Conservation (phyloP, 192 early-diverging fungal genomes). For the Diversispora epigaea region DNA sequence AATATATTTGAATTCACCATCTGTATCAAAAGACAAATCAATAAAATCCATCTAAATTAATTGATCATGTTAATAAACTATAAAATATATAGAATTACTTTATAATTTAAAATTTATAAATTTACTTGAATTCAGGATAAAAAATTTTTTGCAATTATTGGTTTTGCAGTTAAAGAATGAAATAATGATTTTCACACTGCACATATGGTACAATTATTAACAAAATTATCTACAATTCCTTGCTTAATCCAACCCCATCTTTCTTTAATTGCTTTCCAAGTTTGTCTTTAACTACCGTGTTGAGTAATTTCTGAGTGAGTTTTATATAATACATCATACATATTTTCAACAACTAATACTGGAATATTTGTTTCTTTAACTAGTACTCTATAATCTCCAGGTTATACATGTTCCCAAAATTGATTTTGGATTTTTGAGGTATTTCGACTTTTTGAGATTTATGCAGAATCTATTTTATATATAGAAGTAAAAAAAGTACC, state of each 20-base stretch:
- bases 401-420: no score
- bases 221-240: neutral
- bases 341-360: constrained; percentile 5
- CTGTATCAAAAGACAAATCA: no score
- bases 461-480: no score
- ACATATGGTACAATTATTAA: constrained; percentile 18
- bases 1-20: no score
- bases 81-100: no score
- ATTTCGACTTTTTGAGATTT: no score
- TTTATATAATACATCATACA: constrained; percentile 8
- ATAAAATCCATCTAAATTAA: no score
- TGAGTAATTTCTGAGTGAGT: neutral
- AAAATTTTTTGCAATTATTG: constrained; percentile 20
- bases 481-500: no score
- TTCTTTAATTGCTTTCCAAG: neutral
- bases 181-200: neutral
- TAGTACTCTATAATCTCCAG: neutral
- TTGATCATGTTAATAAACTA: no score
- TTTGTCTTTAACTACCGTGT: constrained; percentile 3
- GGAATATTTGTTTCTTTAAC: neutral
- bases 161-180: constrained; percentile 7
- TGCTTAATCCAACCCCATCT: constrained; percentile 2
- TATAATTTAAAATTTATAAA: no score
- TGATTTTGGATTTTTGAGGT: no score
- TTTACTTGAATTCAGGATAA: constrained; percentile 20